Conservation (phyloP, 768 basidiomycete genomes). For the Lactifluus volemus region DNA sequence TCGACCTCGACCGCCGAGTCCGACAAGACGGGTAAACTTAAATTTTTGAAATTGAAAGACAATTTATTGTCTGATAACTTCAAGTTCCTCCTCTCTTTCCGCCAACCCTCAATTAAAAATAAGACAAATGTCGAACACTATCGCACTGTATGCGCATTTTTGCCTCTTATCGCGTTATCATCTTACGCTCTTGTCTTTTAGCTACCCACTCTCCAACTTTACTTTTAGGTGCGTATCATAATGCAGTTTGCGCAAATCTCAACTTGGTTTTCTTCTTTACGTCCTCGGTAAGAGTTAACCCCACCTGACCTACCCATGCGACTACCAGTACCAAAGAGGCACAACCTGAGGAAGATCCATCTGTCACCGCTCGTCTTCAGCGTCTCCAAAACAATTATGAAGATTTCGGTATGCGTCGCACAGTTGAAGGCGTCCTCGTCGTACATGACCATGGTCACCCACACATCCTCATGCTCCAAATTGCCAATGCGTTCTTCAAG, state of each 20-base stretch:
- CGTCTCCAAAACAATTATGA: conserved; percentile 95
- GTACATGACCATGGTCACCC: conserved; percentile 97
- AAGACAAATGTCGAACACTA: conserved; percentile 42
- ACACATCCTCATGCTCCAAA: conserved; percentile 96
- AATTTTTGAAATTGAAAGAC: background rate
- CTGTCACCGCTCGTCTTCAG: conserved; percentile 88
- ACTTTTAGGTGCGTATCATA: conserved; percentile 62
- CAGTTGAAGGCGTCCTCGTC: conserved; percentile 83
- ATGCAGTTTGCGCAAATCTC: background rate
- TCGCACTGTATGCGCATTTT: conserved; percentile 34
- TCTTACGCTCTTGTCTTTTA: conserved; percentile 23
- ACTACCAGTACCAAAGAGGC: conserved; percentile 79
- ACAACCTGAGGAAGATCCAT: conserved; percentile 95
- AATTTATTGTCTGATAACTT: background rate
- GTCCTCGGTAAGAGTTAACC: background rate
- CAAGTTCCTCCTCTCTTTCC: background rate
- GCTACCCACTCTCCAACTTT: conserved; percentile 84
- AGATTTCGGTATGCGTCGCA: conserved; percentile 93
- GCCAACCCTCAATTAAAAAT: background rate
- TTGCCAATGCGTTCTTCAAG: conserved; percentile 98
- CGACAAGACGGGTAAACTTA: background rate
- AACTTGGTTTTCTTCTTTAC: background rate
- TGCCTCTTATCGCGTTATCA: background rate
- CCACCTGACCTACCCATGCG: conserved; percentile 5
- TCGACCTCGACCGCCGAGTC: background rate